phyloP scores from a whole-genome alignment of 2,329 filamentous ascomycete genomes.

The Dactylonectria macrodidyma region DNA sequence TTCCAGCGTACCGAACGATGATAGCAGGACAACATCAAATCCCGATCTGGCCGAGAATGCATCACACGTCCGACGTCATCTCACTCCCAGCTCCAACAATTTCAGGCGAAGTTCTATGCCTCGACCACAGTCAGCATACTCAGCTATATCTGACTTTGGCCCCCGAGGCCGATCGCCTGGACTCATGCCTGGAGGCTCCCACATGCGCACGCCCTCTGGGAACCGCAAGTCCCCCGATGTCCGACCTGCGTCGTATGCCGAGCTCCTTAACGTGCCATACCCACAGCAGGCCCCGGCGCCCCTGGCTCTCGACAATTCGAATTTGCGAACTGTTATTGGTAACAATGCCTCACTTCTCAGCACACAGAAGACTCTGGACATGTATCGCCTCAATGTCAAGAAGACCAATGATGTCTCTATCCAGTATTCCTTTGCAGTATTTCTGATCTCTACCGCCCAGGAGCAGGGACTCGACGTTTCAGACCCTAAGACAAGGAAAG shows the following conservation, averaged over 20 bases:
- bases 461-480: slow-evolving; percentile 76
- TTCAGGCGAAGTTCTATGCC: slow-evolving; percentile 71
- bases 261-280: slow-evolving; percentile 79
- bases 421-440: slow-evolving; percentile 96
- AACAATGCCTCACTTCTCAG: slow-evolving; percentile 92
- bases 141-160: slow-evolving; percentile 78
- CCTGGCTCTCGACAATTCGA: slow-evolving; percentile 83
- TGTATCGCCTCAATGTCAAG: slow-evolving; percentile 97
- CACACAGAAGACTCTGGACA: slow-evolving; percentile 93
- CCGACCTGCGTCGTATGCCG: slow-evolving; percentile 68
- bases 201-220: slow-evolving; percentile 65
- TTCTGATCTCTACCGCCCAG: slow-evolving; percentile 90
- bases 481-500: slow-evolving; percentile 61
- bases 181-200: slow-evolving; percentile 58
- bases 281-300: slow-evolving; percentile 81
- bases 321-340: slow-evolving; percentile 84
- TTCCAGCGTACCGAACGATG: slow-evolving; percentile 60
- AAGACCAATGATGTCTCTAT: slow-evolving; percentile 93
- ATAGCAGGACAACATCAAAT: slow-evolving; percentile 63
- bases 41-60: slow-evolving; percentile 67
- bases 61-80: slow-evolving; percentile 70
- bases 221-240: slow-evolving; percentile 71
- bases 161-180: slow-evolving; percentile 74
- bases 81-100: slow-evolving; percentile 71
- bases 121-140: slow-evolving; percentile 84